Percentiles rank a stretch among this genome's conserved stretches.
These are phyloP conservation scores for Termitomyces sp. DNA, from an alignment of 768 basidiomycete genomes.

Conservation along the genomic window DNA sequence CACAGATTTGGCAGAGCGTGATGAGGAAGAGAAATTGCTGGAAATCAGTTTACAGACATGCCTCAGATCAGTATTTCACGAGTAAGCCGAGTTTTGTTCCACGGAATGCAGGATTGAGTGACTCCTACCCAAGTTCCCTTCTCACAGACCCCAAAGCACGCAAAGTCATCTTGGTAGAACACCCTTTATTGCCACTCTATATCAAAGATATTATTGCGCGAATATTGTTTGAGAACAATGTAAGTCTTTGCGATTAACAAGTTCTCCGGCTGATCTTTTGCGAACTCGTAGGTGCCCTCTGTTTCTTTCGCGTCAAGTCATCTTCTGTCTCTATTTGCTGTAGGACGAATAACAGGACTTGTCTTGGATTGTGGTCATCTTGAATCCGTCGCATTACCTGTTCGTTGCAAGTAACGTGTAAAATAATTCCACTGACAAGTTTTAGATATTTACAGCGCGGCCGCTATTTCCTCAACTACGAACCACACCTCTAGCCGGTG, in stretches of 20 bases:
- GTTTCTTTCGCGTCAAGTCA: conserved; percentile 92
- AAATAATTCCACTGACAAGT: neutral
- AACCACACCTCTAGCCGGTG: conserved; percentile 88
- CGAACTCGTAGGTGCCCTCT: conserved; percentile 71
- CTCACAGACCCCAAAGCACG: conserved; percentile 93
- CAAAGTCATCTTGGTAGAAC: conserved; percentile 91
- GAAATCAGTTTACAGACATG: conserved; percentile 66
- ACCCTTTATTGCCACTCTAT: conserved; percentile 79
- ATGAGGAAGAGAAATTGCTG: conserved; percentile 73
- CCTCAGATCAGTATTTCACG: conserved; percentile 77
- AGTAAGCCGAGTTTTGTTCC: conserved; percentile 48
- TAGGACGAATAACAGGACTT: conserved; percentile 88
- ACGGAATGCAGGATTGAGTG: neutral
- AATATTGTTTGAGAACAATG: conserved; percentile 90
- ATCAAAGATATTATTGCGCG: conserved; percentile 88
- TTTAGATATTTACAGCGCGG: conserved; percentile 84
- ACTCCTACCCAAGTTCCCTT: conserved; percentile 59
- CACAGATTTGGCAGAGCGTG: conserved; percentile 49
- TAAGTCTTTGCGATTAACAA: conserved; percentile 25
- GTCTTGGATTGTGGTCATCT: conserved; percentile 92
- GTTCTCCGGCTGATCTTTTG: neutral
- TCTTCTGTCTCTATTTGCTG: conserved; percentile 78
- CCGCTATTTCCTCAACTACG: conserved; percentile 81
- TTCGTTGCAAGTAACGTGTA: conserved; percentile 35
- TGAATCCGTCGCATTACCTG: conserved; percentile 86